A percentile compares a stretch with the other conserved stretches of the same genome.
phyloP scores from a whole-genome alignment of 495 filamentous ascomycete genomes.

The Aspergillus campestris region DNA sequence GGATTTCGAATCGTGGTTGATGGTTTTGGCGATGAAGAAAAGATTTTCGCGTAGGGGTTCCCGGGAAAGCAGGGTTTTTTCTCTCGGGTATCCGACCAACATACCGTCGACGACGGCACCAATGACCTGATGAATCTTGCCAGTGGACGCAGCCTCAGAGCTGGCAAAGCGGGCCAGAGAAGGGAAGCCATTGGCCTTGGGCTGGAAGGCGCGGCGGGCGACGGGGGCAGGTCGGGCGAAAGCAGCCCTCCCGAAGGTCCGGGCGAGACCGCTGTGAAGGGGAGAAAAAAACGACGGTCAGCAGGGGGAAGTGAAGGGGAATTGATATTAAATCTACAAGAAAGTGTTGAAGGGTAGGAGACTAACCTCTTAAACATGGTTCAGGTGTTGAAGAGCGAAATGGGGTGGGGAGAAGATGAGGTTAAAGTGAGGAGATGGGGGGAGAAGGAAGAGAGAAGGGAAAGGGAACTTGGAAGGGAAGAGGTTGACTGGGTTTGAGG shows the following conservation, averaged over 20 bases:
- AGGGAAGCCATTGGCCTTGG: conserved; percentile 48
- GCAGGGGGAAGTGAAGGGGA: conserved; percentile 34
- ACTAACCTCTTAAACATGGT: conserved; percentile 88
- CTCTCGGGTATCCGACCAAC: conserved; percentile 23
- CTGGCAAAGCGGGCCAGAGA: conserved; percentile 66
- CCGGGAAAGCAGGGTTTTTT: conserved; percentile 20
- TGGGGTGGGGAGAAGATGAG: conserved; percentile 21
- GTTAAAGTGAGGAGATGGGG: conserved; percentile 24
- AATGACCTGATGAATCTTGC: conserved; percentile 83
- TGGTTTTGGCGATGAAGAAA: conserved; percentile 28
- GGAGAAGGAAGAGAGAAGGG: conserved; percentile 31
- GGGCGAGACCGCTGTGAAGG: conserved; percentile 62
- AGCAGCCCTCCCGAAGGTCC: conserved; percentile 67
- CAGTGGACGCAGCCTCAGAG: conserved; percentile 52
- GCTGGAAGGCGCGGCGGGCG: conserved; percentile 61
- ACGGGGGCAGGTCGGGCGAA: conserved; percentile 60
- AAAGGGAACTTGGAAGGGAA: conserved; percentile 26
- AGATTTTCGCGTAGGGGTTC: conserved; percentile 36
- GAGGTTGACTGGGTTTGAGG: conserved; percentile 18
- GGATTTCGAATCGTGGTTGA: conserved; percentile 28
- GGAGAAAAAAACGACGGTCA: conserved; percentile 22
- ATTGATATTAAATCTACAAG: conserved; percentile 37
- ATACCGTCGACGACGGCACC: conserved; percentile 64
- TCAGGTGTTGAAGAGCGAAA: conserved; percentile 47
- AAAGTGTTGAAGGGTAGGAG: conserved; percentile 15